A percentile compares a stretch with the other conserved stretches of the same genome.
phyloP scores from a whole-genome alignment of 2,329 filamentous ascomycete genomes.

The Microdochium nivale region DNA sequence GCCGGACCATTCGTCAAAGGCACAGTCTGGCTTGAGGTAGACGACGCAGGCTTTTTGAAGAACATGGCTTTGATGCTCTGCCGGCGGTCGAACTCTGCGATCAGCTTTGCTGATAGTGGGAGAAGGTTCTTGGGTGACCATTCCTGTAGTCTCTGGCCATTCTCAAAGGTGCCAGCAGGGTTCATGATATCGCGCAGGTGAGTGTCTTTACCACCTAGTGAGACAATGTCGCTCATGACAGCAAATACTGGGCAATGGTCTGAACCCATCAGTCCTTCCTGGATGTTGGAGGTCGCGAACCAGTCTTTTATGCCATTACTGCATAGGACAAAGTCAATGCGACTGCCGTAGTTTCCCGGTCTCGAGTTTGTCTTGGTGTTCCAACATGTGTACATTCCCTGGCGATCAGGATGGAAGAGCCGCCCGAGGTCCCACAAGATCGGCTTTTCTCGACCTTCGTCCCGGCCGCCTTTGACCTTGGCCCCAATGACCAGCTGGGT shows the following conservation, averaged over 20 bases:
- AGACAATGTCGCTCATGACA: slow-evolving; percentile 56
- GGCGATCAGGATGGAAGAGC: slow-evolving; percentile 67
- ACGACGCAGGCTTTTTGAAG: slow-evolving; percentile 39
- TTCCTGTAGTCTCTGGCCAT: slow-evolving; percentile 56
- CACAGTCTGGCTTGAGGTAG: background rate
- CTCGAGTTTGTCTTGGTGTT: slow-evolving; percentile 90
- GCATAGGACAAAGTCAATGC: slow-evolving; percentile 91
- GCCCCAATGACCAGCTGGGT: slow-evolving; percentile 78
- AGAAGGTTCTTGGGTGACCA: slow-evolving; percentile 61
- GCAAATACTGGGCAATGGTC: slow-evolving; percentile 95
- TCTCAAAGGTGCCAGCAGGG: slow-evolving; percentile 59
- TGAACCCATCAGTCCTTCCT: slow-evolving; percentile 87
- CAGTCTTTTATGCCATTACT: slow-evolving; percentile 70
- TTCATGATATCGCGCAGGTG: slow-evolving; percentile 70
- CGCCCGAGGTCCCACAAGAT: slow-evolving; percentile 80
- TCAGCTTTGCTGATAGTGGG: slow-evolving; percentile 69
- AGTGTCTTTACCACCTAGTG: slow-evolving; percentile 34
- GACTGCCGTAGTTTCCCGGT: slow-evolving; percentile 85
- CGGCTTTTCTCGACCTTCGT: slow-evolving; percentile 60
- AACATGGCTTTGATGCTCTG: slow-evolving; percentile 94
- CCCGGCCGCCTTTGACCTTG: slow-evolving; percentile 55
- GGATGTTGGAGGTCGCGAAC: slow-evolving; percentile 77
- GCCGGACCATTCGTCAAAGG: background rate
- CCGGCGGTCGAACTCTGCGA: slow-evolving; percentile 81
- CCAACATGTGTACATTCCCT: slow-evolving; percentile 97